Evolutionary conservation across 164 flowering plant species (phyloP).

Genomic region (Malania oleifera): DNA sequence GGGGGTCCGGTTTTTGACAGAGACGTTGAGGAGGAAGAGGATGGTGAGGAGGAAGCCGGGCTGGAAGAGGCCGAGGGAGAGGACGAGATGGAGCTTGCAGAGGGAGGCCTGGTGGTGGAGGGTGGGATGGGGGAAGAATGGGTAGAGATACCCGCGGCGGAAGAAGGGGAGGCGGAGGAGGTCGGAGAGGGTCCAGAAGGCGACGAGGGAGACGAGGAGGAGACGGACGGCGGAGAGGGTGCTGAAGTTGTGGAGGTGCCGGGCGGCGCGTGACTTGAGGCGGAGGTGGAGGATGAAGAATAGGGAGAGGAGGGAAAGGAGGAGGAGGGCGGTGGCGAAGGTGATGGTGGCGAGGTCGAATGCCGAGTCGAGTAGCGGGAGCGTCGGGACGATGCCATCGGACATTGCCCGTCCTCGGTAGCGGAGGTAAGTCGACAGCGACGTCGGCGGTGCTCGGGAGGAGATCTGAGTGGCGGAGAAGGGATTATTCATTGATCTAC

Average conservation of each 20-base stretch:
- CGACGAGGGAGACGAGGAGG: conserved; percentile 39
- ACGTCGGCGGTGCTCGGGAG: not conserved
- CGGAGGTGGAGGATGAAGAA: conserved; percentile 46
- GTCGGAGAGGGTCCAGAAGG: conserved; percentile 52
- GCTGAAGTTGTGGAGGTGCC: conserved; percentile 40
- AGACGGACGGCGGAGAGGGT: conserved; percentile 56
- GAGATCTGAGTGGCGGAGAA: not conserved
- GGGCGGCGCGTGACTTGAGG: conserved; percentile 28
- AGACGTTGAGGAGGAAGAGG: conserved; percentile 50
- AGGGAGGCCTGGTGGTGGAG: conserved; percentile 23
- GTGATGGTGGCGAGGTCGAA: conserved; percentile 32
- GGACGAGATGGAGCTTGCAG: conserved; percentile 48
- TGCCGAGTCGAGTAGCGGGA: conserved; percentile 17
- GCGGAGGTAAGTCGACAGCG: not conserved
- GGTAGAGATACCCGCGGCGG: conserved; percentile 13
- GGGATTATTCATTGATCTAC: too few relatives aligned
- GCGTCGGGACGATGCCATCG: conserved; percentile 8
- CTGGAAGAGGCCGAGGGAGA: conserved; percentile 56
- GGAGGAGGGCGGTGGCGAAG: conserved; percentile 23
- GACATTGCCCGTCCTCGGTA: conserved; percentile 8
- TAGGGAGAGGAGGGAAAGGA: conserved; percentile 47
- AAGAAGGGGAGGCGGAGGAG: conserved; percentile 39
- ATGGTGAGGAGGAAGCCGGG: conserved; percentile 58
- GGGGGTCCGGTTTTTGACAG: conserved; percentile 30
- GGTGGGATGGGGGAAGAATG: conserved; percentile 20